Base-by-base conservation (phyloP, 2,329 filamentous ascomycete genomes). In the Sarocladium kiliense region DNA sequence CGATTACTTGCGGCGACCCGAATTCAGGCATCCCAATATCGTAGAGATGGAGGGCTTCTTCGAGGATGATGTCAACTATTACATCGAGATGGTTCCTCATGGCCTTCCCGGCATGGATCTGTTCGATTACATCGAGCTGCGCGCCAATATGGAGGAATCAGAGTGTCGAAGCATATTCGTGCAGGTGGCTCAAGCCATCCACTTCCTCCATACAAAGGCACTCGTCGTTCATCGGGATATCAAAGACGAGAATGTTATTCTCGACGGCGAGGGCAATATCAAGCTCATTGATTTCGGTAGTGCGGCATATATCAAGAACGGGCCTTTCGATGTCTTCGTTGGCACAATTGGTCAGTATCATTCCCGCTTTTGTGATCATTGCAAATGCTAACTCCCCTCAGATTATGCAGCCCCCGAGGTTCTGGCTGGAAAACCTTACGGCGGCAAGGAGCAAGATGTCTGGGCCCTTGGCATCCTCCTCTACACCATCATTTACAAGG, bases 341-440 rank as follows among this genome's bases (percentile, higher is more conserved):
- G 94, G 94, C 57, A 99, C 94, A 1, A 97, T 99, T 71, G 93
- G 93, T 97, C 77, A 66, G 87, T 71, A 32, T 10, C 32, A n/a
- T n/a, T n/a, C n/a, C n/a, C n/a, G n/a, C n/a, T n/a, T n/a, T n/a
- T n/a, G n/a, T n/a, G n/a, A n/a, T n/a, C n/a, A n/a, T n/a, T n/a
- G n/a, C n/a, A n/a, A n/a, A n/a, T n/a, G n/a, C n/a, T n/a, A n/a
- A n/a, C n/a, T n/a, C n/a, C n/a, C n/a, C n/a, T 18, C 57, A 97
- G 94, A 99, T 76, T 99, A 99, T 72, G 94, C 94, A 45, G 94
- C 94, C 6, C 94, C 94, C n/a, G 94, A 99, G 75, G 94, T 99
- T 55, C 81, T 99, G 50, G 91, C 91, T 56, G 94, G 94, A 49
- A 88, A 87, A 63, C 88, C 92, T 16, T 99, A 99, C 72, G 84